Percentiles rank a stretch among this genome's conserved stretches.
phyloP scores from a whole-genome alignment of 2,329 filamentous ascomycete genomes.

The Diplodia intermedia region DNA sequence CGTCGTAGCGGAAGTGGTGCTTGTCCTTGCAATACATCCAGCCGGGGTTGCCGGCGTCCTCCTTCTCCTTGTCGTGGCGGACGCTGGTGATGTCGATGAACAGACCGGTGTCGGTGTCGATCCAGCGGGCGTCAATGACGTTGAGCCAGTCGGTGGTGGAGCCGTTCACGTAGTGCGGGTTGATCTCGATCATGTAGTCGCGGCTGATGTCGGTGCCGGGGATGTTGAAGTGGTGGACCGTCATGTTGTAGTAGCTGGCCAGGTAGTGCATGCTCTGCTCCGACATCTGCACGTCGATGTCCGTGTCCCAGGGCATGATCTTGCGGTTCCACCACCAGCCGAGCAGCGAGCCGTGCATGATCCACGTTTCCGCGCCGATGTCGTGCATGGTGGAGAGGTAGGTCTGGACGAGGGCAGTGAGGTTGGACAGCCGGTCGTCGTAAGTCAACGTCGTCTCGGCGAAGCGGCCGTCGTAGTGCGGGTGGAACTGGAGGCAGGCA shows the following conservation, averaged over 20 bases:
- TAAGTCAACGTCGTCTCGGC: slow-evolving; percentile 55
- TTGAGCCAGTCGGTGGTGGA: slow-evolving; percentile 57
- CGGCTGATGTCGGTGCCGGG: slow-evolving; percentile 38
- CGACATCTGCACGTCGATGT: slow-evolving; percentile 66
- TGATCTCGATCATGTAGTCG: slow-evolving; percentile 65
- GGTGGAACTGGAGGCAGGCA: slow-evolving; percentile 53
- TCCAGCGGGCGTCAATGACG: slow-evolving; percentile 67
- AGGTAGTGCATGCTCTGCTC: slow-evolving; percentile 63
- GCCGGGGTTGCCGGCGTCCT: slow-evolving; percentile 49
- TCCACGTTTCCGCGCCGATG: slow-evolving; percentile 66
- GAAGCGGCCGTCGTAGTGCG: slow-evolving; percentile 65
- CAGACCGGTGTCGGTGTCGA: slow-evolving; percentile 64
- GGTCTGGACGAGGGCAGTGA: slow-evolving; percentile 61
- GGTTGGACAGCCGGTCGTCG: slow-evolving; percentile 55
- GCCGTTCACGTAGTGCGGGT: slow-evolving; percentile 60
- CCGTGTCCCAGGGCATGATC: slow-evolving; percentile 68
- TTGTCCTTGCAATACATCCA: slow-evolving; percentile 64
- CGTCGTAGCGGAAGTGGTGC: slow-evolving; percentile 60
- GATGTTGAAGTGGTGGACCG: slow-evolving; percentile 56
- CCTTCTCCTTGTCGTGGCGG: slow-evolving; percentile 53
- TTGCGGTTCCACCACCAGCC: slow-evolving; percentile 70
- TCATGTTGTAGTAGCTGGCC: slow-evolving; percentile 68
- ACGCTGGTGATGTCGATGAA: slow-evolving; percentile 69
- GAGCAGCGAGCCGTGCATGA: slow-evolving; percentile 67
- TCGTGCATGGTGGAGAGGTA: slow-evolving; percentile 64